Base-by-base conservation (phyloP, 2,329 filamentous ascomycete species). In the Diaporthe vaccinii region DNA sequence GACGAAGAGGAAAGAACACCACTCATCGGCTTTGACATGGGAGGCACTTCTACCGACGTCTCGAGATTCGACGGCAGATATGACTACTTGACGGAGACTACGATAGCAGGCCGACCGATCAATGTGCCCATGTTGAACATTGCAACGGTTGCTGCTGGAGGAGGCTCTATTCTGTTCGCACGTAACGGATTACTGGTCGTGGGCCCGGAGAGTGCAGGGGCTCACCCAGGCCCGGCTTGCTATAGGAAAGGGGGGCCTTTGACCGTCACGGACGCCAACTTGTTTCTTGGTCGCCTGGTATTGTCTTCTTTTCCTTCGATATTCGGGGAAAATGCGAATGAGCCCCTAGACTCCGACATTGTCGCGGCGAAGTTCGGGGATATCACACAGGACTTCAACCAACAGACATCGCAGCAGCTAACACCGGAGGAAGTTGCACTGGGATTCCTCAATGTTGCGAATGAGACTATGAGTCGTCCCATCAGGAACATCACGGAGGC, bases 41-140 rank as follows among this genome's bases (percentile, higher is more conserved):
- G 85, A 12, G 93, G 93, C n/a, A 95, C 93, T 0, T 92, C 90
- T 39, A 95, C 93, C 1, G 93, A 95, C 80, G 92, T 95, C 12
- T 93, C 91, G 36, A 86, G 93, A 51, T 95, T 93, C 78, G 91
- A 81, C 3, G 85, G 85, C 1, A 80, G 81, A 2, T 84, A 84
- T 44, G 85, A 85, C 39, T 84, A 86, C 62, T 81, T 85, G 0
- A 95, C 95, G 76, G 93, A 95, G 80, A 95, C 93, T 0, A 95
- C 93, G 0, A 95, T 93, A 0, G 94, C 94, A 0, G 94, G 94
- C 17, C n/a, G 36, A 20, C 34, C 58, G 14, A 91, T 96, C 1
- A 93, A 93, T 1, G 94, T 96, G 15, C 93, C 94, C 0, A 94
- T 96, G 80, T 88, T 96, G 1, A 94, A 96, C 79, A 95, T 96